A percentile compares a stretch with the other conserved stretches of the same genome.
These are phyloP conservation scores for Penicillium angulare DNA, from an alignment of 495 filamentous ascomycete species.

Conservation along the genomic window DNA sequence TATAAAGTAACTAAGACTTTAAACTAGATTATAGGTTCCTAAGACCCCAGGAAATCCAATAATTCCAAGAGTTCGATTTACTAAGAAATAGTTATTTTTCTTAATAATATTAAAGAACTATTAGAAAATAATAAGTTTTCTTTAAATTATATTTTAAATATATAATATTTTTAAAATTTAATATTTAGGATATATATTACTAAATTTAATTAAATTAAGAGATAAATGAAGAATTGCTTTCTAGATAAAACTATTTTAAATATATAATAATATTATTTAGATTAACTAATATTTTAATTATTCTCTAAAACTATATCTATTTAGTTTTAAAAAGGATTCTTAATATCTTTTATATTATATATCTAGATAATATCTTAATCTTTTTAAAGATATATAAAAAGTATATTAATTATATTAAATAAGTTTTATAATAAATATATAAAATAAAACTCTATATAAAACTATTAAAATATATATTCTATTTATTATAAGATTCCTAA, in stretches of 20 bases:
- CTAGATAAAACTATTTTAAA: slow-evolving; percentile 1
- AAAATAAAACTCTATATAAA: neutral
- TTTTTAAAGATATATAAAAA: neutral
- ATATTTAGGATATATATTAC: neutral
- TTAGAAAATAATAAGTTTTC: neutral
- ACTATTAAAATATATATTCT: neutral
- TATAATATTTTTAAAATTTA: neutral
- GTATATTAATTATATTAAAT: neutral
- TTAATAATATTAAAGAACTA: neutral
- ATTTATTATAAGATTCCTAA: too few species aligned
- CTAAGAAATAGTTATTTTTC: neutral
- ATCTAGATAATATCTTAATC: neutral
- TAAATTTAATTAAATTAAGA: neutral
- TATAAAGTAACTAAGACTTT: too few species aligned
- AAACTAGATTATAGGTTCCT: too few species aligned
- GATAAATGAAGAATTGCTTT: neutral
- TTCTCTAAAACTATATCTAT: neutral
- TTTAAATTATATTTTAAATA: neutral
- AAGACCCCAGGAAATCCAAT: too few species aligned
- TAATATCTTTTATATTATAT: neutral
- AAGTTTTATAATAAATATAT: neutral
- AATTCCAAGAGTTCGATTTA: too few species aligned
- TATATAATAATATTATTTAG: neutral
- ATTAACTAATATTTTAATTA: neutral
- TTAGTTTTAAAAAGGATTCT: neutral